Evolutionary conservation across 805 yeast genomes (phyloP).

Genomic region (Kodamaea restingae): DNA sequence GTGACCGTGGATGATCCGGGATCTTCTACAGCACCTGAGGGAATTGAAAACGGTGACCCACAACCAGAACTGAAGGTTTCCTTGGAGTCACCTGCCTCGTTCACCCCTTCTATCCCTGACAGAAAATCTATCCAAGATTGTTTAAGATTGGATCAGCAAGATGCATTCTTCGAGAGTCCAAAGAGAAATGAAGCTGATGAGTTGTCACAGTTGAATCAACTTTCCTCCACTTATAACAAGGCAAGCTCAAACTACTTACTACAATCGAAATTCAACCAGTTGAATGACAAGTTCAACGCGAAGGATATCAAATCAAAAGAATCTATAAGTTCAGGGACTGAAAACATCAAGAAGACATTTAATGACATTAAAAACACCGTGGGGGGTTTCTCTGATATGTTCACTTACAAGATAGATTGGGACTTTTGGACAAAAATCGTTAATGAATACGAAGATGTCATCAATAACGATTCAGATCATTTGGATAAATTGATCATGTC

Average conservation of each 20-base stretch:
- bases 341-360: constrained; percentile 37
- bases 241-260: constrained; percentile 47
- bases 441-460: constrained; percentile 67
- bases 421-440: constrained; percentile 85
- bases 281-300: constrained; percentile 46
- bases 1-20: neutral
- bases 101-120: constrained; percentile 30
- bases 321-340: constrained; percentile 34
- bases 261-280: constrained; percentile 54
- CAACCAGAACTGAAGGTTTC: neutral
- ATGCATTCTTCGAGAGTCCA: constrained; percentile 12
- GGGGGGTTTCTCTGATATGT: constrained; percentile 36
- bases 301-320: constrained; percentile 52
- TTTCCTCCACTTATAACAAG: constrained; percentile 19
- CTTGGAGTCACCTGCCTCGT: constrained; percentile 9
- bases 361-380: constrained; percentile 49
- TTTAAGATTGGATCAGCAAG: constrained; percentile 20
- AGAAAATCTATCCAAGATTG: constrained; percentile 26
- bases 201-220: constrained; percentile 12
- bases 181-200: constrained; percentile 7
- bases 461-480: constrained; percentile 54
- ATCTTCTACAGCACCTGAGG: neutral
- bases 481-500: constrained; percentile 58
- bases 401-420: constrained; percentile 55
- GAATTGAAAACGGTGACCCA: neutral